Conservation (phyloP, 2,329 filamentous ascomycete genomes). For the Colletotrichum eleusines region DNA sequence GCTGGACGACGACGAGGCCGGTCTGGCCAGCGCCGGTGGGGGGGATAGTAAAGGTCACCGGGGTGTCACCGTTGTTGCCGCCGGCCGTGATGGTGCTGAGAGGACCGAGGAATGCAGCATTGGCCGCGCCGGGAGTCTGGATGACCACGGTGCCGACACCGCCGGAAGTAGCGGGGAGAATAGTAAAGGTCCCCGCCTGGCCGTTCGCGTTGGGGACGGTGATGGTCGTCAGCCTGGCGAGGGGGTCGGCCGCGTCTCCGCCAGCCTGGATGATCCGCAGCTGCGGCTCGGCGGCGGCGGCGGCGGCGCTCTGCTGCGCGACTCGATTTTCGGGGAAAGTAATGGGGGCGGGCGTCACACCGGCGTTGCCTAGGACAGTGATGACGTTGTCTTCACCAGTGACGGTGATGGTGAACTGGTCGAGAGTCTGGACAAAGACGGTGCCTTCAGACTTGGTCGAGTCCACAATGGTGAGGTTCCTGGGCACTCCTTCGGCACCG, state of each 20-base stretch:
- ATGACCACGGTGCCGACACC: conserved; percentile 27
- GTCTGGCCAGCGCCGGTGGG: conserved; percentile 20
- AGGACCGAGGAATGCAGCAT: conserved; percentile 18
- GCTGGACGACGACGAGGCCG: conserved; percentile 30
- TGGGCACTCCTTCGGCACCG: conserved; percentile 30
- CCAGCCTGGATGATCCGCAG: conserved; percentile 34
- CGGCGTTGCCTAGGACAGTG: conserved; percentile 31
- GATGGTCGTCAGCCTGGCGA: conserved; percentile 20
- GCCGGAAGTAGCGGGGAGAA: conserved; percentile 23
- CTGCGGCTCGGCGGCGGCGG: not conserved
- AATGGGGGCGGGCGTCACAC: conserved; percentile 20
- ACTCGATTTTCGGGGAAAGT: not conserved
- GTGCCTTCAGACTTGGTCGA: conserved; percentile 20
- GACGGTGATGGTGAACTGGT: conserved; percentile 31
- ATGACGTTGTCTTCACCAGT: conserved; percentile 28
- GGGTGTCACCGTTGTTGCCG: conserved; percentile 11
- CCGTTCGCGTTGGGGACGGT: conserved; percentile 11
- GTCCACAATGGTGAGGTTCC: conserved; percentile 27
- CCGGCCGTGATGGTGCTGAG: conserved; percentile 30
- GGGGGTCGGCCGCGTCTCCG: conserved; percentile 18
- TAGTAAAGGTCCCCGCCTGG: conserved; percentile 13
- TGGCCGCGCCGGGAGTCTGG: conserved; percentile 17
- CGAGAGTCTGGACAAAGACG: conserved; percentile 30
- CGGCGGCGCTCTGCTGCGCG: too few species aligned
- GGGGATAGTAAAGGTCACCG: conserved; percentile 28